A percentile compares a stretch with the other conserved stretches of the same genome.
These are phyloP conservation scores for Arabidopsis arenosa DNA, from an alignment of 345 rosid genomes.

Conservation along the genomic window DNA sequence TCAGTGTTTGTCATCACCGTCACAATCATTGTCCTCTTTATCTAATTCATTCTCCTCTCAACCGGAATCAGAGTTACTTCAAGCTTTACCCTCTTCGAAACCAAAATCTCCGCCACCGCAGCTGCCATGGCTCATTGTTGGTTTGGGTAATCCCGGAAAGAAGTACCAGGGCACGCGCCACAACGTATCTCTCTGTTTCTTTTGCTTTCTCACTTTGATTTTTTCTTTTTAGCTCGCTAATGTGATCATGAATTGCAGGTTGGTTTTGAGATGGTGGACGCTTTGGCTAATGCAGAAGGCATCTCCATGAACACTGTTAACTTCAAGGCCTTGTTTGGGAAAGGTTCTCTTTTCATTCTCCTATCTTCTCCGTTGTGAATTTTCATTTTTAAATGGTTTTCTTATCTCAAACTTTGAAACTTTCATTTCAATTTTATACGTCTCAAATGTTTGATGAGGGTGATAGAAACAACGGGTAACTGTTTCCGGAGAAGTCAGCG, in stretches of 20 bases:
- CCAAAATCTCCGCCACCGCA: constrained; percentile 52
- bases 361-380: neutral
- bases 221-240: constrained; percentile 16
- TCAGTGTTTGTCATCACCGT: constrained; percentile 36
- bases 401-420: neutral
- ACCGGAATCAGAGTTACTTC: constrained; percentile 30
- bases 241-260: constrained; percentile 50
- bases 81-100: constrained; percentile 23
- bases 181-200: constrained; percentile 49
- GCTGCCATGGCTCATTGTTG: constrained; percentile 81
- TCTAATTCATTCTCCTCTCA: constrained; percentile 29
- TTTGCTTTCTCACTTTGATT: neutral
- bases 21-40: constrained; percentile 28
- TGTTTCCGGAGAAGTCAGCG: neutral
- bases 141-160: constrained; percentile 93
- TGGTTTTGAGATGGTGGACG: constrained; percentile 90
- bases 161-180: constrained; percentile 82
- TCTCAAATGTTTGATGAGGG: constrained; percentile 1
- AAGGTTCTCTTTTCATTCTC: constrained; percentile 53
- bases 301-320: constrained; percentile 68
- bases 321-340: constrained; percentile 76
- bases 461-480: neutral
- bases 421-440: neutral
- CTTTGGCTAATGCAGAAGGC: constrained; percentile 88
- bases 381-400: neutral